Evolutionary conservation across 495 filamentous ascomycete genomes (phyloP), one percentile per base, ranked within the genome.

Genomic region (Talaromyces nanjingensis): DNA sequence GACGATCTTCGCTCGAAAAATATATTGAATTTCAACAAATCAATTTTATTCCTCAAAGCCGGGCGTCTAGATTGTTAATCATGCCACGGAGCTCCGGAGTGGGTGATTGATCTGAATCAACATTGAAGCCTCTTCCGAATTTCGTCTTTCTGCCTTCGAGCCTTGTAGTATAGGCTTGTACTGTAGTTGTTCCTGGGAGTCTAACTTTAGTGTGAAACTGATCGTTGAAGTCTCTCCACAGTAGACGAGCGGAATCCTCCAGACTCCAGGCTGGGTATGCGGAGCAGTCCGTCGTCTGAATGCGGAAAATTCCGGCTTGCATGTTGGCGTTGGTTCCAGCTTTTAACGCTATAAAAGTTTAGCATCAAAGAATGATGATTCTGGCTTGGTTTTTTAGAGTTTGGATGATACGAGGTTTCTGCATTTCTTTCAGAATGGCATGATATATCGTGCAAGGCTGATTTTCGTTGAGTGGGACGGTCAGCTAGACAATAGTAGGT

Each of bases 241-340:
- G 52, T 24, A 24, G 22, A 24, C 22, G 22, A 24, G 22, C 29
- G 9, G 52, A 29, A 25, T 14, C 24, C 45, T 49, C 45, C 45
- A 49, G 5, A 55, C 52, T 55, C 52, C 52, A 16, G 52, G 22
- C 22, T 24, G 1, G 20, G 22, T 49, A 52, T 52, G 4, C 22
- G 12, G n/a, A 12, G 22, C 22, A 8, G 11, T 53, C 22, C 22
- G 12, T 20, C 12, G 49, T 24, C 1, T 24, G 49, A 6, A 12
- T 53, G 24, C 52, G 52, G 52, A 14, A 55, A 6, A 55, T 55
- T 29, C 24, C 52, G 52, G 52, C 52, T 55, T 55, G 52, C 64
- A 49, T 49, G 45, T 8, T 49, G 39, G 39, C 3, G 4, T 11
- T 18, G 39, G 6, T 16, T 20, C 8, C 18, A 18, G 16, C 6